Conservation (phyloP, 495 filamentous ascomycete genomes). For the Lasiosphaeriaceae sp. region DNA sequence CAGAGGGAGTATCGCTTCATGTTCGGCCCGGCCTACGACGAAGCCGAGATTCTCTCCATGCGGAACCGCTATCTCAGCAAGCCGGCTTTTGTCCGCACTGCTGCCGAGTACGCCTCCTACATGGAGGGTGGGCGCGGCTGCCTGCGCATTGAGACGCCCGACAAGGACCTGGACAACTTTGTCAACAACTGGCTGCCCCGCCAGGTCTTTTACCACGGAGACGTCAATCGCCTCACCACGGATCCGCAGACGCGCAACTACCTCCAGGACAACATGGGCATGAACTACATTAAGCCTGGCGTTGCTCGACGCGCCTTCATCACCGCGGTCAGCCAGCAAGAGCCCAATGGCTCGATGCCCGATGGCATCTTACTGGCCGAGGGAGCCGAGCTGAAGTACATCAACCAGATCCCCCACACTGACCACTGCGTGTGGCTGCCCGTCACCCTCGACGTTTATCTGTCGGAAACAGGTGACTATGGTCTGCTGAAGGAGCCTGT, state of each 20-base stretch:
- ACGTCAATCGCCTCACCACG: constrained; percentile 55
- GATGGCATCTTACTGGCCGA: constrained; percentile 52
- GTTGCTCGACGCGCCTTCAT: constrained; percentile 46
- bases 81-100: constrained; percentile 40
- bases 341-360: constrained; percentile 52
- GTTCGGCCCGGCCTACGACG: constrained; percentile 51
- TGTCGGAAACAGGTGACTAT: constrained; percentile 52
- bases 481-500: constrained; percentile 43
- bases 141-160: constrained; percentile 49
- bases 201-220: constrained; percentile 55
- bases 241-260: constrained; percentile 58
- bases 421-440: constrained; percentile 58
- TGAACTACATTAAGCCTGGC: constrained; percentile 53
- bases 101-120: constrained; percentile 45
- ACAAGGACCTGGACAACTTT: constrained; percentile 54
- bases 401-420: constrained; percentile 56
- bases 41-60: constrained; percentile 46
- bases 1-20: constrained; percentile 49
- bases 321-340: constrained; percentile 48
- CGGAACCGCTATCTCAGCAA: constrained; percentile 47
- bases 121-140: constrained; percentile 47
- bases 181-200: constrained; percentile 57
- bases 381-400: constrained; percentile 56
- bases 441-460: constrained; percentile 49
- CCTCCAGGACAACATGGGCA: constrained; percentile 58